A percentile compares a stretch with the other conserved stretches of the same genome.
phyloP scores from a whole-genome alignment of 345 rosid genomes.

The Euphorbia lathyris region DNA sequence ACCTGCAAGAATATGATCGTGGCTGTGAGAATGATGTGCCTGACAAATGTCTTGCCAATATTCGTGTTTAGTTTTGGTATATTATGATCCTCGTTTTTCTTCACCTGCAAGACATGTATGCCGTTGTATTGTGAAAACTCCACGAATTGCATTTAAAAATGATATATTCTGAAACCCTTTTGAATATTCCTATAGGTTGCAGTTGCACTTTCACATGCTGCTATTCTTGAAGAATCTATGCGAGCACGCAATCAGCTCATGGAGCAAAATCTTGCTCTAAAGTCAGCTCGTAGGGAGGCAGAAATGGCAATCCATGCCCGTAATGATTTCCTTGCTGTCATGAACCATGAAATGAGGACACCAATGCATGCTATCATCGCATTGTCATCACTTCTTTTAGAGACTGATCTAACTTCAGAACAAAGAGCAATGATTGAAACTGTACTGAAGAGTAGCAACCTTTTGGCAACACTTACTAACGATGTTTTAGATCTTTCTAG shows the following conservation, averaged over 20 bases:
- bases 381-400: slow-evolving; percentile 79
- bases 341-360: slow-evolving; percentile 98
- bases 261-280: slow-evolving; percentile 75
- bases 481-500: slow-evolving; percentile 91
- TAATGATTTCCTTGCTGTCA: slow-evolving; percentile 90
- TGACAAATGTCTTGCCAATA: background rate
- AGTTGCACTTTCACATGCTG: slow-evolving; percentile 97
- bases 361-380: slow-evolving; percentile 91
- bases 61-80: background rate
- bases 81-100: background rate
- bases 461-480: slow-evolving; percentile 73
- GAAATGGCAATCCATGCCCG: slow-evolving; percentile 89
- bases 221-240: slow-evolving; percentile 90
- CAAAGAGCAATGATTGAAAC: slow-evolving; percentile 89
- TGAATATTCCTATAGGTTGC: slow-evolving; percentile 57
- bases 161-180: slow-evolving; percentile 9
- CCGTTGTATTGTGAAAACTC: background rate
- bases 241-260: slow-evolving; percentile 80
- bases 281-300: slow-evolving; percentile 81
- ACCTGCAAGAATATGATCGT: background rate
- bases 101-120: background rate
- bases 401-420: slow-evolving; percentile 73
- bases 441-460: slow-evolving; percentile 84
- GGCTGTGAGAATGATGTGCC: background rate
- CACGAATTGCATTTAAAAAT: slow-evolving; percentile 6